These are phyloP conservation scores for Aspergillus conjunctus DNA, from an alignment of 495 filamentous ascomycete species.

Conservation along the genomic window DNA sequence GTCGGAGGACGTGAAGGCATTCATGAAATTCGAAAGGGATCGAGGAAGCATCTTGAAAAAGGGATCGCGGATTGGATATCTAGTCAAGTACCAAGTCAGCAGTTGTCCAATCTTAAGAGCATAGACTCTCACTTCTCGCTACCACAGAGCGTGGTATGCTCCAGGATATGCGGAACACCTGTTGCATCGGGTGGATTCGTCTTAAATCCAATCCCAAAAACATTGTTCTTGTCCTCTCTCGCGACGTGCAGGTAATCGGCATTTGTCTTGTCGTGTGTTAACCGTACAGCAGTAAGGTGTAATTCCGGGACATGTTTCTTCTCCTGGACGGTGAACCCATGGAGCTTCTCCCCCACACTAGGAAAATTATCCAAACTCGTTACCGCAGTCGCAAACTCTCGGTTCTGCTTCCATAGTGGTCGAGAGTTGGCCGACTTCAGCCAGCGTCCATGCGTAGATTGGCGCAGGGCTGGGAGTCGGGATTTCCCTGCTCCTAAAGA, in stretches of 20 bases:
- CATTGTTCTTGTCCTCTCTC: slow-evolving; percentile 95
- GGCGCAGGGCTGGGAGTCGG: slow-evolving; percentile 32
- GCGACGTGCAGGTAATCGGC: slow-evolving; percentile 96
- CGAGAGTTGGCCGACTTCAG: slow-evolving; percentile 22
- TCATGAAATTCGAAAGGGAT: slow-evolving; percentile 98
- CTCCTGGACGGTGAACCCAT: slow-evolving; percentile 89
- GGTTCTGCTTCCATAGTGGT: slow-evolving; percentile 49
- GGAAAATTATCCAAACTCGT: slow-evolving; percentile 73
- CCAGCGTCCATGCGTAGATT: slow-evolving; percentile 26
- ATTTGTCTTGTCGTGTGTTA: slow-evolving; percentile 90
- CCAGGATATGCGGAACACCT: slow-evolving; percentile 94
- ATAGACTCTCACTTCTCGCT: slow-evolving; percentile 73
- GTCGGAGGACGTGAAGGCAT: slow-evolving; percentile 93
- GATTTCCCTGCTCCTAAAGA: slow-evolving; percentile 32
- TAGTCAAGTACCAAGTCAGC: slow-evolving; percentile 36
- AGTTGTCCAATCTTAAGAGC: background rate
- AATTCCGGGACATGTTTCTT: slow-evolving; percentile 91
- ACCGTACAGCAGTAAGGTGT: slow-evolving; percentile 84
- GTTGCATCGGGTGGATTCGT: slow-evolving; percentile 97
- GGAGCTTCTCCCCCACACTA: slow-evolving; percentile 76
- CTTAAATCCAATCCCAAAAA: slow-evolving; percentile 98
- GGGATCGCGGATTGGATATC: slow-evolving; percentile 93
- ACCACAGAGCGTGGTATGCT: slow-evolving; percentile 96
- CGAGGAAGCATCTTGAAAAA: slow-evolving; percentile 99
- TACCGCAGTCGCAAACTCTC: slow-evolving; percentile 63